phyloP scores from a whole-genome alignment of 108 stramenopile species.

The Nitzschia sp. region DNA sequence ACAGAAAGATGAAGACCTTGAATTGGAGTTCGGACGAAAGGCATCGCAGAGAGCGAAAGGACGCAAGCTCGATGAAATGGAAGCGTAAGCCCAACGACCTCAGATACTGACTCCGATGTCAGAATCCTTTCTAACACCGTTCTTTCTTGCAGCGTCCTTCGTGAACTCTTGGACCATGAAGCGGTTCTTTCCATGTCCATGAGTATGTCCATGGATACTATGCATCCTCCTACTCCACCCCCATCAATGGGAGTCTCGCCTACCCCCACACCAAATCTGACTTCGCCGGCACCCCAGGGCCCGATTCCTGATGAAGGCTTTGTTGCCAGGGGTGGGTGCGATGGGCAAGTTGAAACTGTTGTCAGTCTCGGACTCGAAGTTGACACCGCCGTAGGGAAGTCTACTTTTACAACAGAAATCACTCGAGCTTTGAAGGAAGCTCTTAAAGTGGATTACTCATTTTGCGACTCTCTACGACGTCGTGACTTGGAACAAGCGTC shows the following conservation, averaged over 20 bases:
- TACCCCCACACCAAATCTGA: background rate
- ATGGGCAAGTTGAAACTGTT: background rate
- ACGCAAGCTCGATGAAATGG: background rate
- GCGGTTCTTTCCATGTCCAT: constrained; percentile 20
- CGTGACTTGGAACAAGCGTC: background rate
- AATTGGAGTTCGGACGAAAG: background rate
- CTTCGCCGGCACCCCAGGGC: background rate
- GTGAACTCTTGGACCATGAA: constrained; percentile 17
- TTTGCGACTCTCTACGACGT: background rate
- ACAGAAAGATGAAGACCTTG: background rate
- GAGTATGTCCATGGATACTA: constrained; percentile 12
- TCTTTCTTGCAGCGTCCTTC: background rate
- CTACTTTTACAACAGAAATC: background rate
- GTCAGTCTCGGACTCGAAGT: constrained; percentile 11
- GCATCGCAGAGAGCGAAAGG: background rate
- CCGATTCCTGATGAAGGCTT: background rate
- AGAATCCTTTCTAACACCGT: background rate
- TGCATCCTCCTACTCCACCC: background rate
- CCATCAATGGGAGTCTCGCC: background rate
- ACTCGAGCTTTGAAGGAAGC: background rate
- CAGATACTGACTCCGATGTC: background rate
- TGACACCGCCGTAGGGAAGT: constrained; percentile 8
- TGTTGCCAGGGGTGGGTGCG: background rate
- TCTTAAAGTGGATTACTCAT: background rate
- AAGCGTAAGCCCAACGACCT: constrained; percentile 3